Conservation (phyloP, 345 rosid genomes). For the Lumnitzera littorea region DNA sequence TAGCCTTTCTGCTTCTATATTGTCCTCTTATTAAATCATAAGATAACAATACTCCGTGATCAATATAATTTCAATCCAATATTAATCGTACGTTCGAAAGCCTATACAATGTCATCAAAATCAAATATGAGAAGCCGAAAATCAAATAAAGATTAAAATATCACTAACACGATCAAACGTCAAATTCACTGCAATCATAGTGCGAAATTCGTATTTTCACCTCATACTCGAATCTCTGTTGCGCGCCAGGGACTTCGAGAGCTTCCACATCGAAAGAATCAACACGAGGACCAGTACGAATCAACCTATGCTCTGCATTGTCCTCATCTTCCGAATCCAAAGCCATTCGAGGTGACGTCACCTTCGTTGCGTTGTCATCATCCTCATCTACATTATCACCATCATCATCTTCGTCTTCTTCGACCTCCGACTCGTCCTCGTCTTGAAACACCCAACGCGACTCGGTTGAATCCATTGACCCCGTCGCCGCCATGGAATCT, state of each 20-base stretch:
- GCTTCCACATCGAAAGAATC: conserved; percentile 98
- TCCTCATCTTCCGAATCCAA: conserved; percentile 80
- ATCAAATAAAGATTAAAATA: neutral
- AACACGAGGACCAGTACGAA: conserved; percentile 80
- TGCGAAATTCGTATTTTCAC: conserved; percentile 17
- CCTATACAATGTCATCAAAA: no score
- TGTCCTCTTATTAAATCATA: neutral
- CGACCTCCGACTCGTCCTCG: conserved; percentile 74
- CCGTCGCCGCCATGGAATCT: conserved; percentile 41
- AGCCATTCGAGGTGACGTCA: conserved; percentile 20
- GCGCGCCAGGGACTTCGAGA: conserved; percentile 82
- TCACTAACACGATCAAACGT: neutral
- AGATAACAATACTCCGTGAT: no score
- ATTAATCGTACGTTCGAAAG: no score
- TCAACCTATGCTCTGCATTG: conserved; percentile 60
- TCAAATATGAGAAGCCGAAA: no score
- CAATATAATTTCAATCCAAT: no score
- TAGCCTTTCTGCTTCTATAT: no score
- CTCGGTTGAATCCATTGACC: conserved; percentile 72
- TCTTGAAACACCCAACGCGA: conserved; percentile 95
- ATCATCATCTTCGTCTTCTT: conserved; percentile 31
- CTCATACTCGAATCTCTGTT: conserved; percentile 58
- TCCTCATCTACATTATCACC: conserved; percentile 60
- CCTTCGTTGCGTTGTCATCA: conserved; percentile 24
- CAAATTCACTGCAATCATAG: neutral